Evolutionary conservation across 2,329 filamentous ascomycete species (phyloP).

Genomic region (Colletotrichum brevisporum): DNA sequence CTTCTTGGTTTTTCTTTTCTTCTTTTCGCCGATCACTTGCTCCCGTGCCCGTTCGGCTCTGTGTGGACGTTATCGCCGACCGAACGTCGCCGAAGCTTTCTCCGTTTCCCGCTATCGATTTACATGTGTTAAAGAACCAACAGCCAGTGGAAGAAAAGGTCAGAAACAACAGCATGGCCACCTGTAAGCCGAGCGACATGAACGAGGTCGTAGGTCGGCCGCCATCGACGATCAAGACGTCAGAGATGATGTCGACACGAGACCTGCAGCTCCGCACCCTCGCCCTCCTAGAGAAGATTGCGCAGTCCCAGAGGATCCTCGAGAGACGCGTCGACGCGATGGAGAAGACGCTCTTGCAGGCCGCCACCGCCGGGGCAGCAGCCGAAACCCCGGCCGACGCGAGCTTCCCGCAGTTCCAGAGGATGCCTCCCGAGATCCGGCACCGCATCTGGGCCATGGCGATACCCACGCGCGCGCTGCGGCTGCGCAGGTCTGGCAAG

Average conservation of each 20-base stretch:
- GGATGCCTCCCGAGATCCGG: conserved; percentile 33
- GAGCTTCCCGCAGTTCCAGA: conserved; percentile 29
- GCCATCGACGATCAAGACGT: background rate
- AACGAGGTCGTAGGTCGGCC: background rate
- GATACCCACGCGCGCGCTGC: conserved; percentile 13
- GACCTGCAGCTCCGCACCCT: conserved; percentile 28
- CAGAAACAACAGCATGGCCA: background rate
- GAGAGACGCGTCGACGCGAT: conserved; percentile 21
- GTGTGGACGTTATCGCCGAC: too few species aligned
- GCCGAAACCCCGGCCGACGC: too few species aligned
- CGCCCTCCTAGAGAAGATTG: conserved; percentile 31
- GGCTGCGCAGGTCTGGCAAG: background rate
- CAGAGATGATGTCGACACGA: background rate
- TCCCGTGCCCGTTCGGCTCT: too few species aligned
- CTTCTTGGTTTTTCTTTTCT: too few species aligned
- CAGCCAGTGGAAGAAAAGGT: too few species aligned
- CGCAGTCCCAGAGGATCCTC: conserved; percentile 27
- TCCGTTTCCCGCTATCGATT: too few species aligned
- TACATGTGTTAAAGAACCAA: too few species aligned
- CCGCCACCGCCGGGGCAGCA: background rate
- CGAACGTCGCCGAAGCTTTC: too few species aligned
- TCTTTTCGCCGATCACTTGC: too few species aligned
- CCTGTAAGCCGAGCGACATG: background rate
- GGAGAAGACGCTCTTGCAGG: conserved; percentile 17
- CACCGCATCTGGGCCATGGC: conserved; percentile 26